Percentiles rank a stretch among this genome's conserved stretches.
Conservation (phyloP, 73 alveolate species). For the Strombidium stylifer region DNA sequence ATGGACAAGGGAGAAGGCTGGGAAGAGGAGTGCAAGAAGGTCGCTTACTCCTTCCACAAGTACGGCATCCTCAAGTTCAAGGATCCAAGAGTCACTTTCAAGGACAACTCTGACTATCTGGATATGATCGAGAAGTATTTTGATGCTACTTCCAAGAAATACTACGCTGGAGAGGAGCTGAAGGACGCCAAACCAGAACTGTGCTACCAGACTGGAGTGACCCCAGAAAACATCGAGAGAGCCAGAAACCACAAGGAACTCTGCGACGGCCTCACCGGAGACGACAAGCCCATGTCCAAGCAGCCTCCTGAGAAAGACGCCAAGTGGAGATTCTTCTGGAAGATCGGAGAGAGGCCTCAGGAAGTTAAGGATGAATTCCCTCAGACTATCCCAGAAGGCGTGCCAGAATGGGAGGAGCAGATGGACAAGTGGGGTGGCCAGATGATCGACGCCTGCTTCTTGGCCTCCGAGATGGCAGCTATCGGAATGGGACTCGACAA, state of each 20-base stretch:
- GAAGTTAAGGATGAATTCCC: slow-evolving; percentile 66
- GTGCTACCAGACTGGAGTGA: slow-evolving; percentile 83
- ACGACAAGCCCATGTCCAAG: slow-evolving; percentile 77
- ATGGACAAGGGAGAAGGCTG: slow-evolving; percentile 12
- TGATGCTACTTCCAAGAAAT: slow-evolving; percentile 56
- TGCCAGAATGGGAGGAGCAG: slow-evolving; percentile 73
- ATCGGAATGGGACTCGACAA: slow-evolving; percentile 75
- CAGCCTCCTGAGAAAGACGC: slow-evolving; percentile 91
- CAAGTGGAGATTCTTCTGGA: slow-evolving; percentile 93
- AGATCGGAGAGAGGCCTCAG: slow-evolving; percentile 65
- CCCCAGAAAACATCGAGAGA: slow-evolving; percentile 84
- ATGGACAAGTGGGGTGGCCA: slow-evolving; percentile 90
- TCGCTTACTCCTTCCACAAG: slow-evolving; percentile 73
- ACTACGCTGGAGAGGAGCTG: slow-evolving; percentile 64
- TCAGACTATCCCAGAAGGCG: slow-evolving; percentile 70
- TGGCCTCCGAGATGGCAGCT: slow-evolving; percentile 92
- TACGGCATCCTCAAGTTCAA: slow-evolving; percentile 74
- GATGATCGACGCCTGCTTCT: slow-evolving; percentile 77
- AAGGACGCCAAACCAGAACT: slow-evolving; percentile 77
- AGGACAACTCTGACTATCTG: slow-evolving; percentile 78
- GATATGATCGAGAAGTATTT: slow-evolving; percentile 82
- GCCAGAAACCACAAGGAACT: slow-evolving; percentile 75
- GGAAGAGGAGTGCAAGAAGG: slow-evolving; percentile 74
- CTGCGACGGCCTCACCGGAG: slow-evolving; percentile 16
- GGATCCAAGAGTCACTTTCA: slow-evolving; percentile 83